These are phyloP conservation scores for Talaromyces thailandensis DNA, from an alignment of 495 filamentous ascomycete genomes.

Conservation along the genomic window DNA sequence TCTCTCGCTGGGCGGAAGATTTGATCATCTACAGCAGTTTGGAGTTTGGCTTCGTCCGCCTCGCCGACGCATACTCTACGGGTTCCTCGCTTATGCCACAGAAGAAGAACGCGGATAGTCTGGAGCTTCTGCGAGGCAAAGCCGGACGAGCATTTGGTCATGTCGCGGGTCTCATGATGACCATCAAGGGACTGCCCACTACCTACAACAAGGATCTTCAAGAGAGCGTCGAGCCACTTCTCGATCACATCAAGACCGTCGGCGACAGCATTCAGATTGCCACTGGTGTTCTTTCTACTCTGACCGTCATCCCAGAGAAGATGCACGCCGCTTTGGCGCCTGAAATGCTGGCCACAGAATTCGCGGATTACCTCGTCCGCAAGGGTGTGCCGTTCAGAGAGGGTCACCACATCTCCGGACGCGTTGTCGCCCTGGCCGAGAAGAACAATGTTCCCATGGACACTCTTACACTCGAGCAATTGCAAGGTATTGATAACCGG, in stretches of 20 bases:
- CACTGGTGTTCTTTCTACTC: constrained; percentile 60
- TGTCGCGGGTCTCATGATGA: constrained; percentile 83
- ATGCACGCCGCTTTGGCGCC: constrained; percentile 71
- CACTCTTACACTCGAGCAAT: constrained; percentile 57
- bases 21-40: constrained; percentile 77
- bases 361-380: constrained; percentile 86
- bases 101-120: constrained; percentile 63
- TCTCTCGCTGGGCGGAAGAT: constrained; percentile 83
- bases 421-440: constrained; percentile 68
- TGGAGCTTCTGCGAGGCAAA: constrained; percentile 87
- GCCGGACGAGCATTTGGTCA: constrained; percentile 75
- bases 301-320: constrained; percentile 59
- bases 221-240: constrained; percentile 79
- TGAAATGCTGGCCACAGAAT: constrained; percentile 71
- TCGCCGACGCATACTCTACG: constrained; percentile 82
- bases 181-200: constrained; percentile 77
- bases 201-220: constrained; percentile 97
- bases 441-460: constrained; percentile 65
- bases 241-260: constrained; percentile 83
- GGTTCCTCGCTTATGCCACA: constrained; percentile 87
- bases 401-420: constrained; percentile 85
- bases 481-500: constrained; percentile 63
- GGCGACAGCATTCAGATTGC: constrained; percentile 80
- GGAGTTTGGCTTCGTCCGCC: constrained; percentile 74
- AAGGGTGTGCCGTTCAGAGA: constrained; percentile 73